Percentiles rank a stretch among this genome's conserved stretches.
Conservation (phyloP, 1,139 yeast species). For the Pichia sp. region DNA sequence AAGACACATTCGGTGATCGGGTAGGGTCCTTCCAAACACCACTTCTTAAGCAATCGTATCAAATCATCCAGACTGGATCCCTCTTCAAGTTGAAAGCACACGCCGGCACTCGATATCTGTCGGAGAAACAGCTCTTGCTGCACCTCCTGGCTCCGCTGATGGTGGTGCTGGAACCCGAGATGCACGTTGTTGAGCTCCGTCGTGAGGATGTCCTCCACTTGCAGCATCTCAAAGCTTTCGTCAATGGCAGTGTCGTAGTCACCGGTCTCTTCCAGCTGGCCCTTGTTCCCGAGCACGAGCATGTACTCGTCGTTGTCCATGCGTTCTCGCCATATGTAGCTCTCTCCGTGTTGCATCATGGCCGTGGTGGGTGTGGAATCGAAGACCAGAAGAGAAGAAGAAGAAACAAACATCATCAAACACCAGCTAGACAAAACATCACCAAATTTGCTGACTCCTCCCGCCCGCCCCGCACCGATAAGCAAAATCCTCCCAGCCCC, state of each 20-base stretch:
- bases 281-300: too few species aligned
- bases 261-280: too few species aligned
- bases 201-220: not conserved
- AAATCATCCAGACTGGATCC: constrained; percentile 12
- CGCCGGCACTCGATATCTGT: not conserved
- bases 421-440: too few species aligned
- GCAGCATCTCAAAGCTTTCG: not conserved
- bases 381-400: too few species aligned
- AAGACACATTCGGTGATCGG: not conserved
- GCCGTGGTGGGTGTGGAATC: too few species aligned
- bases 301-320: too few species aligned
- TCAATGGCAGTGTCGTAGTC: not conserved
- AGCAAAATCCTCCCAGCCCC: too few species aligned
- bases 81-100: not conserved
- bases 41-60: constrained; percentile 8
- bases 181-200: not conserved
- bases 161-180: not conserved
- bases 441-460: too few species aligned
- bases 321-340: not conserved
- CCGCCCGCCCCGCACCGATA: too few species aligned
- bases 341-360: not conserved
- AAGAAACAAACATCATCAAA: too few species aligned
- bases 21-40: constrained; percentile 19
- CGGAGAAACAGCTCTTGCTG: not conserved
- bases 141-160: not conserved